Evolutionary conservation across 1,284 basidiomycete genomes (phyloP).

Genomic region (Cutaneotrichosporon sp.): DNA sequence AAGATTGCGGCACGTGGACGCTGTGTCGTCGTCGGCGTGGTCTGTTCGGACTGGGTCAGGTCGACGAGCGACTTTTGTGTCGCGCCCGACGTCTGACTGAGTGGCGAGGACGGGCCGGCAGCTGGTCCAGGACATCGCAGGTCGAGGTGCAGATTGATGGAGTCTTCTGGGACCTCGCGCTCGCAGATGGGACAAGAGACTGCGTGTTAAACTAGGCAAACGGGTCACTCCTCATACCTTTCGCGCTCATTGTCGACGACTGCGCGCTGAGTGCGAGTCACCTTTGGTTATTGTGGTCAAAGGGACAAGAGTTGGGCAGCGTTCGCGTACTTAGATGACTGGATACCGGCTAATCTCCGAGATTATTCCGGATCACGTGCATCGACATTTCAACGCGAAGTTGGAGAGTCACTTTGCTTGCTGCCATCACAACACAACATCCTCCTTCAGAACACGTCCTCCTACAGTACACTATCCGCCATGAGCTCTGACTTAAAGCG

Average conservation of each 20-base stretch:
- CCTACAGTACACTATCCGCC: neutral
- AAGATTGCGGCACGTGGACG: neutral
- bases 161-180: slow-evolving; percentile 25
- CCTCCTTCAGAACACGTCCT: neutral
- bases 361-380: neutral
- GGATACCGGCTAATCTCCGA: no score
- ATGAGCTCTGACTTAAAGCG: slow-evolving; percentile 5
- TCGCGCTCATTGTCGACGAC: neutral
- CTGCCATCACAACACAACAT: neutral
- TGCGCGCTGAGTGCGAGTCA: no score
- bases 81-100: neutral
- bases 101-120: slow-evolving; percentile 13
- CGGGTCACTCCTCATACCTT: no score
- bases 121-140: slow-evolving; percentile 30
- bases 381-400: no score
- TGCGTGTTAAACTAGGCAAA: no score
- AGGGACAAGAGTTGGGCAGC: no score
- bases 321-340: no score
- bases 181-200: slow-evolving; percentile 47
- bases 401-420: no score
- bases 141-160: slow-evolving; percentile 50
- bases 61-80: neutral
- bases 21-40: neutral
- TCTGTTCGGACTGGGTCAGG: neutral
- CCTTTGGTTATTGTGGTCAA: no score